phyloP scores from a whole-genome alignment of 2,329 filamentous ascomycete genomes.

The Fusarium sp. region DNA sequence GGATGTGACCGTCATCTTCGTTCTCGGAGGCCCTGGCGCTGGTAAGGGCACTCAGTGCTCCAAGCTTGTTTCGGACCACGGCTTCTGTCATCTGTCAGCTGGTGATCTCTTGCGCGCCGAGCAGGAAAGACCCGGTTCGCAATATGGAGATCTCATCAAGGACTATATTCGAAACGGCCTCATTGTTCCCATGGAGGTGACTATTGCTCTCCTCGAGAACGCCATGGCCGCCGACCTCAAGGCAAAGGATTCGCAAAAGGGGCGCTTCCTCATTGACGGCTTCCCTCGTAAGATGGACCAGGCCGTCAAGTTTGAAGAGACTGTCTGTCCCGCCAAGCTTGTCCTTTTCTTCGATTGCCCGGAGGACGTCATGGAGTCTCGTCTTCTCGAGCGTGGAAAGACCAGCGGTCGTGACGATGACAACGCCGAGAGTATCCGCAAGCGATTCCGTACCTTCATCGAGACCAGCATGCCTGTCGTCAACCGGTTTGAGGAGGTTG shows the following conservation, averaged over 20 bases:
- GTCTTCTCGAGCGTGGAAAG: constrained; percentile 89
- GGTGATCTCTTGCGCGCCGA: constrained; percentile 94
- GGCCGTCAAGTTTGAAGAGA: constrained; percentile 90
- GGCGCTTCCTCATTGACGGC: constrained; percentile 81
- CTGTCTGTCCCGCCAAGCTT: constrained; percentile 83
- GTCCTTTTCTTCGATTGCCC: constrained; percentile 96
- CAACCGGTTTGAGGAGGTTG: constrained; percentile 80
- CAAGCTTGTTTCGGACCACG: constrained; percentile 86
- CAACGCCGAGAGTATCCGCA: constrained; percentile 94
- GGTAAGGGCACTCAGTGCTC: constrained; percentile 97
- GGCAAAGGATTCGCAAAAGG: constrained; percentile 60
- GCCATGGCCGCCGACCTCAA: constrained; percentile 81
- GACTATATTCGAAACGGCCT: constrained; percentile 92
- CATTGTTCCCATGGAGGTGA: constrained; percentile 99
- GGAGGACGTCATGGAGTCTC: constrained; percentile 85
- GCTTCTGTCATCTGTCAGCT: constrained; percentile 92
- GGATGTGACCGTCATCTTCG: constrained; percentile 92
- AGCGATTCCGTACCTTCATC: constrained; percentile 93
- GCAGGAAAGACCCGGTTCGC: constrained; percentile 83
- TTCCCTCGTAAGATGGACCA: constrained; percentile 99
- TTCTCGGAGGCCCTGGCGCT: constrained; percentile 93
- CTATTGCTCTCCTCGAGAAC: constrained; percentile 91
- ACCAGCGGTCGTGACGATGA: constrained; percentile 92
- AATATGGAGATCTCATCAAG: constrained; percentile 94
- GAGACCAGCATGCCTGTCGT: constrained; percentile 99